Evolutionary conservation across 2,329 filamentous ascomycete genomes (phyloP).

Genomic region (Emmonsiellopsis sp.): DNA sequence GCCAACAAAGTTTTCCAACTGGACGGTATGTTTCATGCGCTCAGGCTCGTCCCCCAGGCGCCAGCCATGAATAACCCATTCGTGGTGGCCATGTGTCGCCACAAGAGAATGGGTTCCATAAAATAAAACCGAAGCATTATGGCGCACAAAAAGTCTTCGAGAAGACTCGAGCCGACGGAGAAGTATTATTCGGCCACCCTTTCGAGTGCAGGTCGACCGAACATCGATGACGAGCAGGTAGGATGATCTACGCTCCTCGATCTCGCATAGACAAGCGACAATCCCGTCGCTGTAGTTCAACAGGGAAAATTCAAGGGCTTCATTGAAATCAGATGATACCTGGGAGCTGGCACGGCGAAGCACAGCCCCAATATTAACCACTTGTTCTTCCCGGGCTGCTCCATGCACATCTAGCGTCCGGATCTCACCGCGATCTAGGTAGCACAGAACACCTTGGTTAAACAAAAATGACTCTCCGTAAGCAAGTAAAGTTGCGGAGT

Average conservation of each 20-base stretch:
- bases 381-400: slow-evolving; percentile 42
- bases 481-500: slow-evolving; percentile 50
- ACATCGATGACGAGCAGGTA: slow-evolving; percentile 48
- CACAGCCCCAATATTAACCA: slow-evolving; percentile 39
- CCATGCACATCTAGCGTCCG: slow-evolving; percentile 50
- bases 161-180: slow-evolving; percentile 35
- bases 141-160: slow-evolving; percentile 57
- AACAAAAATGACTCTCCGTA: slow-evolving; percentile 55
- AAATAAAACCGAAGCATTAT: slow-evolving; percentile 52
- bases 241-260: slow-evolving; percentile 30
- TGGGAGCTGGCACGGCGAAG: slow-evolving; percentile 18
- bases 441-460: slow-evolving; percentile 54
- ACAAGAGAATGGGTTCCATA: slow-evolving; percentile 54
- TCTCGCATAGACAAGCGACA: slow-evolving; percentile 48
- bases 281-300: slow-evolving; percentile 50
- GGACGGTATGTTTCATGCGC: slow-evolving; percentile 35
- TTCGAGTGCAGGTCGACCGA: slow-evolving; percentile 11
- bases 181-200: slow-evolving; percentile 30
- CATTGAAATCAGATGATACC: slow-evolving; percentile 25
- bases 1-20: slow-evolving; percentile 51
- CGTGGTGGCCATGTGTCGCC: slow-evolving; percentile 45
- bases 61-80: slow-evolving; percentile 54
- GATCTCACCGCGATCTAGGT: slow-evolving; percentile 45
- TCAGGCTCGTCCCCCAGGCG: slow-evolving; percentile 35
- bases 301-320: slow-evolving; percentile 42